Evolutionary conservation across 352 stramenopile species (phyloP), one percentile per base, ranked within the genome.

Genomic region (Phytopythium aichiense): DNA sequence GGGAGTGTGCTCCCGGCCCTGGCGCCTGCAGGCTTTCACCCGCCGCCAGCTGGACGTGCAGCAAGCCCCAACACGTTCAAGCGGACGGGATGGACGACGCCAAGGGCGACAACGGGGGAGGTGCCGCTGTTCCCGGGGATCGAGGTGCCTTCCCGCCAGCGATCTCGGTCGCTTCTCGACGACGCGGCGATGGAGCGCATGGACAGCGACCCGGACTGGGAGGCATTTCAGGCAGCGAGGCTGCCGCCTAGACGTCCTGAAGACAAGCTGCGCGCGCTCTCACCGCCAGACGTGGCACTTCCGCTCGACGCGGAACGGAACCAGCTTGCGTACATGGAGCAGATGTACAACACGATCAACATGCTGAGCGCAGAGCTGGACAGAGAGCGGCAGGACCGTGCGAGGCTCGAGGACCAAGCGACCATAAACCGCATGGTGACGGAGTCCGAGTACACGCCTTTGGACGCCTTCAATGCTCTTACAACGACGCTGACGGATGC

Each of bases 281-380:
- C 33, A 46, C 68, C 3, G 58, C 63, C 11, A 22, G 48, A 15
- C 42, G 66, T 13, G 68, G 65, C 35, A 43, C 58, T 6, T 60
- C 58, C 13, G 3, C 33, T n/a, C 7, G 64, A 68, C 8, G 69
- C 68, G 12, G 64, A 85, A 52, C 69, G 76, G 22, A 62, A 61
- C 4, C 79, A 91, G 35, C 68, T 87, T 31, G 68, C 67, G 20
- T 87, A 87, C 57, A 91, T 91, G 81, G 79, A 91, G 53, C 68
- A 88, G 49, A 89, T 91, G 73, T 84, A 87, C 65, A 74, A 60
- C 22, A 83, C 73, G 4, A 87, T 91, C 58, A 76, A 79, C 60
- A 35, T 68, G 30, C 40, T 87, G 15, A 86, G 74, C 20, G 65
- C 69, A 0, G 76, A 88, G 55, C 40, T 88, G 40, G 77, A 84